Evolutionary conservation across 2,329 filamentous ascomycete species (phyloP).

Genomic region (Cryphonectria radicalis): DNA sequence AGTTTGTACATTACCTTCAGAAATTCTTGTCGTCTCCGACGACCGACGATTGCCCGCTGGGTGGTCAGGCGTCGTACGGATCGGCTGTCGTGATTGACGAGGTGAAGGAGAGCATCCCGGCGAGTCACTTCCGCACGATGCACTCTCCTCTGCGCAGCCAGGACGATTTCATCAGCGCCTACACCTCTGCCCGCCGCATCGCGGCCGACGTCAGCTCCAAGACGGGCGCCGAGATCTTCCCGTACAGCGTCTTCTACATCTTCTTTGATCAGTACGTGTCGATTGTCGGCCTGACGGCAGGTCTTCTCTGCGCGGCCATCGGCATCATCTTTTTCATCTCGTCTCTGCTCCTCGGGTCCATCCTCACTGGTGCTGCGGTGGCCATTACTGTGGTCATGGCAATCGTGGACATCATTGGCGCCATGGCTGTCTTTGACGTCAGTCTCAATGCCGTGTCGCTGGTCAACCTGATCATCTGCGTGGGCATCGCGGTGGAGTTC

Average conservation of each 20-base stretch:
- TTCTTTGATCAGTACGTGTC: constrained; percentile 97
- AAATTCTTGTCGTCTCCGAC: constrained; percentile 84
- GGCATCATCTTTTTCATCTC: constrained; percentile 84
- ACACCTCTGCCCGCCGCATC: constrained; percentile 87
- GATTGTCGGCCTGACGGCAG: constrained; percentile 79
- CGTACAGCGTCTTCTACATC: constrained; percentile 97
- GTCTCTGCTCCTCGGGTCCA: constrained; percentile 79
- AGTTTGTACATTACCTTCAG: constrained; percentile 84
- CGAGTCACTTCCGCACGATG: constrained; percentile 89
- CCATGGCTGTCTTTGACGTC: constrained; percentile 88
- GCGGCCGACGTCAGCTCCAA: constrained; percentile 72
- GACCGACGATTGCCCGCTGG: constrained; percentile 82
- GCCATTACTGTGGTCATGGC: constrained; percentile 91
- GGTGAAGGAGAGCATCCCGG: constrained; percentile 68
- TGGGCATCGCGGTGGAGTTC: constrained; percentile 96
- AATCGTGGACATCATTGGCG: constrained; percentile 89
- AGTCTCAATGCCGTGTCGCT: constrained; percentile 93
- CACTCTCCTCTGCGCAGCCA: constrained; percentile 89
- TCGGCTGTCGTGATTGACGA: constrained; percentile 80
- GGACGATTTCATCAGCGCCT: constrained; percentile 89
- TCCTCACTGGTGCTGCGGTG: constrained; percentile 80
- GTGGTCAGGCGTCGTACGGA: constrained; percentile 85
- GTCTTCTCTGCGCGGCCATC: constrained; percentile 80
- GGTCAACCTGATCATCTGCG: constrained; percentile 95
- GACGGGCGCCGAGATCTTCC: constrained; percentile 84